Conservation (phyloP, 805 yeast species). For the Candida alai region DNA sequence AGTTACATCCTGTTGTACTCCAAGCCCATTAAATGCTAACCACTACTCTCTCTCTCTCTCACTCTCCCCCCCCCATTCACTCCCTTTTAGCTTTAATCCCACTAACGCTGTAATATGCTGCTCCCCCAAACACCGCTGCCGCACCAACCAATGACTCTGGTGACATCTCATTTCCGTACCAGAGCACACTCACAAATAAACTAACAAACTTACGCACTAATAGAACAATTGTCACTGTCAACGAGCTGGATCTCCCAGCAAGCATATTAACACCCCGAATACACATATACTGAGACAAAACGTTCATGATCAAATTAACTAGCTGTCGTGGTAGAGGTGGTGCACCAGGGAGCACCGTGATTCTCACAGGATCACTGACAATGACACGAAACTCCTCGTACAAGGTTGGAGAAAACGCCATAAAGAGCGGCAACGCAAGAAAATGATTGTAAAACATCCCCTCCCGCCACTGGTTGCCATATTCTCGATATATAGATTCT, state of each 20-base stretch:
- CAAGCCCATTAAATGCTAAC: no score
- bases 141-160: conserved; percentile 45
- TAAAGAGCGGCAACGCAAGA: conserved; percentile 51
- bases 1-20: no score
- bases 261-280: conserved; percentile 64
- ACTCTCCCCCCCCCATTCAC: conserved; percentile 1
- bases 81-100: neutral
- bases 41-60: neutral
- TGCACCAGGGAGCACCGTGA: neutral
- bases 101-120: conserved; percentile 19
- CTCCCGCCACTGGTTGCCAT: conserved; percentile 65
- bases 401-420: conserved; percentile 27
- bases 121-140: conserved; percentile 51
- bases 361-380: conserved; percentile 4
- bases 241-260: conserved; percentile 54
- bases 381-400: conserved; percentile 11
- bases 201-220: conserved; percentile 61
- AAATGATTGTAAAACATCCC: conserved; percentile 58
- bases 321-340: conserved; percentile 12
- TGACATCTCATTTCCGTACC: conserved; percentile 47
- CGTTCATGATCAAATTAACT: conserved; percentile 15
- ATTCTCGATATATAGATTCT: conserved; percentile 45
- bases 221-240: conserved; percentile 59
- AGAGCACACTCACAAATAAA: conserved; percentile 48
- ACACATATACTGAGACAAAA: conserved; percentile 40